These are phyloP conservation scores for Diaporthe batatas DNA, from an alignment of 2,329 filamentous ascomycete genomes.

Conservation along the genomic window DNA sequence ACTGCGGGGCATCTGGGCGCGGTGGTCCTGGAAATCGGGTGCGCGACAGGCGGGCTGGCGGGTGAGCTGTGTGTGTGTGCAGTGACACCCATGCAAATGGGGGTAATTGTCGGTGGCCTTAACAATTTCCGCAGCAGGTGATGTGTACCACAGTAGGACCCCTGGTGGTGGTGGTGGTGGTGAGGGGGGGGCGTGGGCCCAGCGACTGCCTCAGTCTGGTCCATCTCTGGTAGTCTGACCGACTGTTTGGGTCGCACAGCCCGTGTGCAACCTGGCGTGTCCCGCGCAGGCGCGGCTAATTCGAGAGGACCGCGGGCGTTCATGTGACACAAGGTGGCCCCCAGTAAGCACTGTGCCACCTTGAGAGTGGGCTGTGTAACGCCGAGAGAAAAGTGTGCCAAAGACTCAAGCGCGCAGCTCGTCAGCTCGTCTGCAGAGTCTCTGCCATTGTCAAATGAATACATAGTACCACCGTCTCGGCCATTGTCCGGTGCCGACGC, in stretches of 20 bases:
- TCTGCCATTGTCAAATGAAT: neutral
- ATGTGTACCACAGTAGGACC: too few relatives aligned
- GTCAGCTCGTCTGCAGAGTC: neutral
- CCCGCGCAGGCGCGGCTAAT: slow-evolving; percentile 33
- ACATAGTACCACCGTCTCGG: slow-evolving; percentile 23
- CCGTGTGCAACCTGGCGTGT: slow-evolving; percentile 16
- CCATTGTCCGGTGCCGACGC: slow-evolving; percentile 29
- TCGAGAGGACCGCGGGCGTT: slow-evolving; percentile 10
- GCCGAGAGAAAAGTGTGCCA: neutral
- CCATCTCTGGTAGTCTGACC: slow-evolving; percentile 33
- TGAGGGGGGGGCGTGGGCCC: slow-evolving; percentile 20
- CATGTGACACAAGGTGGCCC: slow-evolving; percentile 36
- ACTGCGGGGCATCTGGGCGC: neutral
- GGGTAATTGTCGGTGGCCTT: slow-evolving; percentile 38
- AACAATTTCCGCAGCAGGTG: slow-evolving; percentile 34
- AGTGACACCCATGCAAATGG: slow-evolving; percentile 10
- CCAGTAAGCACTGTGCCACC: slow-evolving; percentile 38
- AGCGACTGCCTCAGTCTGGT: slow-evolving; percentile 17
- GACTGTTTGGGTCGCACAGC: slow-evolving; percentile 22
- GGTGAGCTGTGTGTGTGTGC: neutral
- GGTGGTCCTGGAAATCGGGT: too few relatives aligned
- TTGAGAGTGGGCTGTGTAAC: slow-evolving; percentile 34
- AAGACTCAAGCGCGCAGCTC: slow-evolving; percentile 31
- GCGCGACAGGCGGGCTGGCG: too few relatives aligned
- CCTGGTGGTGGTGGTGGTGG: too few relatives aligned